Evolutionary conservation across 2,329 filamentous ascomycete species (phyloP).

Genomic region (Hirsutella minnesotensis): DNA sequence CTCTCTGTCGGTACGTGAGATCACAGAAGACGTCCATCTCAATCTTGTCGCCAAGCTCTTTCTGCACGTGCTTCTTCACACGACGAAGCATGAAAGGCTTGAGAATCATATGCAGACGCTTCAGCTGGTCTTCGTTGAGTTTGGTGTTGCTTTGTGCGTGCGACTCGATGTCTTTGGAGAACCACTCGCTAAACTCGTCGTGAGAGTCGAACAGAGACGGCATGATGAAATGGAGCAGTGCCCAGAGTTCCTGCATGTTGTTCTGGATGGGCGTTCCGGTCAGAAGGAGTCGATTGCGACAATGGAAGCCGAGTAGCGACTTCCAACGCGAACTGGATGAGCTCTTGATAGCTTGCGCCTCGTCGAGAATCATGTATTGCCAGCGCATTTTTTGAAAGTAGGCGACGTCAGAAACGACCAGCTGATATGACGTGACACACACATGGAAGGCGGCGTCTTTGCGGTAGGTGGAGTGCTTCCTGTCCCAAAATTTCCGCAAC

Average conservation of each 20-base stretch:
- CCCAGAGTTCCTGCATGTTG: slow-evolving; percentile 99
- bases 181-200: slow-evolving; percentile 89
- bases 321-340: slow-evolving; percentile 96
- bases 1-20: slow-evolving; percentile 88
- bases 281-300: slow-evolving; percentile 82
- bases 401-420: slow-evolving; percentile 88
- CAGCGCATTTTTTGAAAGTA: slow-evolving; percentile 99
- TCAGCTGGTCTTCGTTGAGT: slow-evolving; percentile 94
- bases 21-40: slow-evolving; percentile 94
- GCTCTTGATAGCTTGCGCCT: slow-evolving; percentile 98
- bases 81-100: slow-evolving; percentile 99
- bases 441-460: slow-evolving; percentile 93
- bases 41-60: slow-evolving; percentile 97
- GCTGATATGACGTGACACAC: slow-evolving; percentile 89
- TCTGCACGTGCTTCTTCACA: slow-evolving; percentile 99
- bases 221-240: slow-evolving; percentile 98
- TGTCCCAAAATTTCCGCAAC: slow-evolving; percentile 96
- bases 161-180: slow-evolving; percentile 92
- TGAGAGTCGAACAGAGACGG: slow-evolving; percentile 94
- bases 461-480: slow-evolving; percentile 91
- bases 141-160: slow-evolving; percentile 99
- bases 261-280: slow-evolving; percentile 98
- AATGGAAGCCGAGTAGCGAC: slow-evolving; percentile 84
- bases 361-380: slow-evolving; percentile 99
- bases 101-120: slow-evolving; percentile 94